Evolutionary conservation across 2,329 filamentous ascomycete genomes (phyloP).

Genomic region (Diaporthe vaccinii): DNA sequence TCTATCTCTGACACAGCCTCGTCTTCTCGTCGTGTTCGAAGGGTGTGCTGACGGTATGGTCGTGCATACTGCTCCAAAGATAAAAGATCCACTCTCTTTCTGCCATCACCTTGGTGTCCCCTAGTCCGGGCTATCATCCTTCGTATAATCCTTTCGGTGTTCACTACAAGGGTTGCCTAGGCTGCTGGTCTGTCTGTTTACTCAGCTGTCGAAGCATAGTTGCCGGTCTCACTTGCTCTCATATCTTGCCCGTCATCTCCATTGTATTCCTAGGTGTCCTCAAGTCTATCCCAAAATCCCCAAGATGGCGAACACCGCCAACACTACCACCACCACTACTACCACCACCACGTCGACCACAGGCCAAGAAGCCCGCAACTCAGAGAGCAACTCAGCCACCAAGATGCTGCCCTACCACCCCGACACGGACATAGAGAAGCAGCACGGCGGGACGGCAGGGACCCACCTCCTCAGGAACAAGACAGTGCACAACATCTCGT

Average conservation of each 20-base stretch:
- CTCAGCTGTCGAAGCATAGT: not conserved
- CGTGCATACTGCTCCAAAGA: not conserved
- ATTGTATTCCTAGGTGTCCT: not conserved
- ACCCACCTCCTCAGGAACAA: slow-evolving; percentile 73
- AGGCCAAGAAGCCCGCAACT: slow-evolving; percentile 38
- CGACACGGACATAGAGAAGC: slow-evolving; percentile 48
- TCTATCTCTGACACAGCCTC: slow-evolving; percentile 32
- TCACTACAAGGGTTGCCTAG: slow-evolving; percentile 7
- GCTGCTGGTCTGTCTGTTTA: not conserved
- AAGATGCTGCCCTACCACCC: slow-evolving; percentile 35
- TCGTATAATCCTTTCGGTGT: slow-evolving; percentile 27
- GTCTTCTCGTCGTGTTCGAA: not conserved
- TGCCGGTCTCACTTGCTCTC: not conserved
- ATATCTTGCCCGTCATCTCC: not conserved
- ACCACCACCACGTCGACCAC: slow-evolving; percentile 37
- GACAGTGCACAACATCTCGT: slow-evolving; percentile 74
- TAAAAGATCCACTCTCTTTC: slow-evolving; percentile 25
- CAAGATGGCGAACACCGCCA: not conserved
- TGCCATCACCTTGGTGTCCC: slow-evolving; percentile 1
- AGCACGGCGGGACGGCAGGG: slow-evolving; percentile 47
- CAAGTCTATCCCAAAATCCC: not conserved
- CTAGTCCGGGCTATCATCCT: not conserved
- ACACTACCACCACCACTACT: slow-evolving; percentile 42
- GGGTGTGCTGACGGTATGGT: slow-evolving; percentile 10
- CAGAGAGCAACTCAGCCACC: slow-evolving; percentile 38